Conservation (phyloP, 1,139 yeast genomes). For the Yamadazyma triangularis region DNA sequence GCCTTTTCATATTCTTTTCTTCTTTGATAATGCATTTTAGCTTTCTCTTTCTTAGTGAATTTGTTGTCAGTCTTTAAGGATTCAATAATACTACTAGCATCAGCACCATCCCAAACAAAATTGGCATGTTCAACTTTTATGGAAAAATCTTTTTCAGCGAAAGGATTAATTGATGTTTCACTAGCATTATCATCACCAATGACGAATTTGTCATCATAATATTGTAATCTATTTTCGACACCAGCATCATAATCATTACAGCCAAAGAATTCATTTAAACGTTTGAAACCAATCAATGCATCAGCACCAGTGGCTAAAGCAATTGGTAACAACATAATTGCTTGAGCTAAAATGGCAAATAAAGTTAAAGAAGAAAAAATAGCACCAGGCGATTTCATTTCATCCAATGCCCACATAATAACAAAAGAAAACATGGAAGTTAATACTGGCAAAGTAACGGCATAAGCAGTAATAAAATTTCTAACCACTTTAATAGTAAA, state of each 20-base stretch:
- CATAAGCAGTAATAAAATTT: constrained; percentile 44
- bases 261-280: constrained; percentile 41
- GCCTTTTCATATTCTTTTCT: constrained; percentile 10
- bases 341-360: constrained; percentile 48
- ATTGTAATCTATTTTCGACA: constrained; percentile 15
- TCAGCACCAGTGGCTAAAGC: constrained; percentile 54
- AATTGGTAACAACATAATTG: constrained; percentile 49
- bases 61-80: constrained; percentile 21
- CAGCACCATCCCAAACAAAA: constrained; percentile 34
- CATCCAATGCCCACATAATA: constrained; percentile 38
- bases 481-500: constrained; percentile 42
- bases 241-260: constrained; percentile 33
- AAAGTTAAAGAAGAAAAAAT: constrained; percentile 50
- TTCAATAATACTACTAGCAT: constrained; percentile 22
- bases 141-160: constrained; percentile 1
- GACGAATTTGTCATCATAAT: constrained; percentile 14
- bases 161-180: constrained; percentile 1
- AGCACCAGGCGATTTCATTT: constrained; percentile 36
- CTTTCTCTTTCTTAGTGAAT: constrained; percentile 13
- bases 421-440: constrained; percentile 40
- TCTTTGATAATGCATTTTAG: constrained; percentile 13
- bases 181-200: constrained; percentile 14
- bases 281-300: constrained; percentile 46
- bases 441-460: constrained; percentile 40
- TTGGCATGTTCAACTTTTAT: constrained; percentile 27